Evolutionary conservation across 2,329 filamentous ascomycete species (phyloP).

Genomic region (Diatrype stigma): DNA sequence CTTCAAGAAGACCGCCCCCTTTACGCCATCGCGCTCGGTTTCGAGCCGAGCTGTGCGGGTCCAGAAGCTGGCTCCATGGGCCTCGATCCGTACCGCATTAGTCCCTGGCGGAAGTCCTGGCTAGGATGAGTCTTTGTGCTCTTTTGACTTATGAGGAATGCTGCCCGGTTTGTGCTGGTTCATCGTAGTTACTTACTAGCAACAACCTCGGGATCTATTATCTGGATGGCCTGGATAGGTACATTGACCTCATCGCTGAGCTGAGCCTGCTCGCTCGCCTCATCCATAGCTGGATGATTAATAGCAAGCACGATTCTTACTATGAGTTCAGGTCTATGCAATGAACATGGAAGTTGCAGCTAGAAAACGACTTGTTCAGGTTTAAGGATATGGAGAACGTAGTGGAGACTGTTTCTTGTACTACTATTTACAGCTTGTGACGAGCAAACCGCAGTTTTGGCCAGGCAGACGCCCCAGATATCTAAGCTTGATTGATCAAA

Average conservation of each 20-base stretch:
- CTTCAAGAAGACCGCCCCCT: constrained; percentile 13
- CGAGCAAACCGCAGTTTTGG: too few species aligned
- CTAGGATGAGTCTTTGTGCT: not conserved
- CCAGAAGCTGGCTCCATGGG: constrained; percentile 16
- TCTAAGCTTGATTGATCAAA: too few species aligned
- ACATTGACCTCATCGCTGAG: not conserved
- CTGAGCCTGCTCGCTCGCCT: not conserved
- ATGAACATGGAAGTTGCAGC: too few species aligned
- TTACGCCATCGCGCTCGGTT: constrained; percentile 1
- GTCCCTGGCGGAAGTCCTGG: constrained; percentile 7
- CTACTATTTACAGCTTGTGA: too few species aligned
- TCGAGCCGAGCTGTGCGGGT: constrained; percentile 17
- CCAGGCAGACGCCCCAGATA: too few species aligned
- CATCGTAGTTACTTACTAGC: constrained; percentile 4
- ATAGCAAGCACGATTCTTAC: too few species aligned
- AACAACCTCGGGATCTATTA: constrained; percentile 8
- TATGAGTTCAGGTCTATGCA: too few species aligned
- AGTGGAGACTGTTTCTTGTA: too few species aligned
- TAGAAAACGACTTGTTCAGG: too few species aligned
- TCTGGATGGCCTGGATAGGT: constrained; percentile 7
- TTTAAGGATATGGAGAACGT: too few species aligned
- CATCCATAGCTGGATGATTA: not conserved
- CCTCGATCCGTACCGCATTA: constrained; percentile 3
- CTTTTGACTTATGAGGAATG: too few species aligned
- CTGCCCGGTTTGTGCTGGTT: too few species aligned